phyloP scores from a whole-genome alignment of 306 rosid genomes.

The Macrotyloma uniflorum region DNA sequence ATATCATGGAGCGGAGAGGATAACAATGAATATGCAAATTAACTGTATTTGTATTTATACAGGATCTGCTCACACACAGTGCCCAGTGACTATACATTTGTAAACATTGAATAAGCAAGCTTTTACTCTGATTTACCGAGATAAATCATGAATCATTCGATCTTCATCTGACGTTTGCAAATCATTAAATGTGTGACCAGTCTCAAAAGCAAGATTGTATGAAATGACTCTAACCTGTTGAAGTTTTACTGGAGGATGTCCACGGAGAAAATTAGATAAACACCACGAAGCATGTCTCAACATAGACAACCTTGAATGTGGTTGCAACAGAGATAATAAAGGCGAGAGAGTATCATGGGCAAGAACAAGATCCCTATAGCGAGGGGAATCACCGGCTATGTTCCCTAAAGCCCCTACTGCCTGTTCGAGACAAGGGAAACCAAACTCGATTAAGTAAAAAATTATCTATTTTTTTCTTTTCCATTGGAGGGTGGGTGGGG shows the following conservation, averaged over 20 bases:
- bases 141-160: not conserved
- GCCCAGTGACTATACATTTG: not conserved
- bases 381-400: conserved; percentile 49
- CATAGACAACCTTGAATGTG: not conserved
- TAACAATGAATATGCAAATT: not conserved
- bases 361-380: conserved; percentile 67
- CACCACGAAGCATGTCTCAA: conserved; percentile 71
- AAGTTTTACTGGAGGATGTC: conserved; percentile 63
- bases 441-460: not conserved
- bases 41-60: too few species aligned
- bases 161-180: not conserved
- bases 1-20: not conserved
- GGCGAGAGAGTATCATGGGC: conserved; percentile 57
- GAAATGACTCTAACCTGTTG: conserved; percentile 52
- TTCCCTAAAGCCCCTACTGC: conserved; percentile 40
- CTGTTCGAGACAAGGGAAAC: not conserved
- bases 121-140: not conserved
- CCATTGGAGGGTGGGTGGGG: too few species aligned
- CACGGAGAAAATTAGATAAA: conserved; percentile 66
- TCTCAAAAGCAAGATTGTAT: not conserved
- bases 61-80: too few species aligned
- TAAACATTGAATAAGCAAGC: not conserved
- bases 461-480: too few species aligned
- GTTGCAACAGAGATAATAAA: conserved; percentile 42
- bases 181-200: not conserved